Conservation (phyloP, 345 rosid genomes). For the Eucalyptus virginea region DNA sequence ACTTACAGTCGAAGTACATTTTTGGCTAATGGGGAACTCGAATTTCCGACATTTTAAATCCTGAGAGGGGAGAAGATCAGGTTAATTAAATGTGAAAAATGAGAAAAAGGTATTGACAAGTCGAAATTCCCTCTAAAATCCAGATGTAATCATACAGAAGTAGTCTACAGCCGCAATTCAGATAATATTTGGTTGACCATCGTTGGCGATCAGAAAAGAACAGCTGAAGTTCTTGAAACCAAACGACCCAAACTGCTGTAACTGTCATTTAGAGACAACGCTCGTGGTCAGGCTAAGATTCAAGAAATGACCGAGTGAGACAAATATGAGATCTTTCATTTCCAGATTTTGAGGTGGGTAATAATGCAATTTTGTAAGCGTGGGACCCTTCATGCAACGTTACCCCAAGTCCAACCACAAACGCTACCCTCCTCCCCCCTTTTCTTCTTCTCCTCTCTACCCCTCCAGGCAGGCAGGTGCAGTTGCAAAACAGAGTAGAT, state of each 20-base stretch:
- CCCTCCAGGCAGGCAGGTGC: neutral
- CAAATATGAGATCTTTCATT: constrained; percentile 3
- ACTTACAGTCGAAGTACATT: neutral
- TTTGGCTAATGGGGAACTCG: neutral
- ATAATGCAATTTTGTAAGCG: neutral
- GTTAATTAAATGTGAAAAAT: neutral
- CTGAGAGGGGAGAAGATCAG: neutral
- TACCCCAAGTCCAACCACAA: constrained; percentile 36
- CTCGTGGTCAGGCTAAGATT: neutral
- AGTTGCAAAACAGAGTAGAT: neutral
- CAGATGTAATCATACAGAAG: neutral
- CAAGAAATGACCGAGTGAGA: neutral
- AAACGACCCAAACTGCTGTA: neutral
- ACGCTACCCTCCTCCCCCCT: neutral
- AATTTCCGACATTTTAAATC: neutral
- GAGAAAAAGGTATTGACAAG: neutral
- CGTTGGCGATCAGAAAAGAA: neutral
- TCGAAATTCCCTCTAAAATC: neutral
- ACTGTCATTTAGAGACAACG: neutral
- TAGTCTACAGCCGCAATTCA: neutral
- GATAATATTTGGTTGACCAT: neutral
- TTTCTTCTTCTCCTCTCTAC: neutral
- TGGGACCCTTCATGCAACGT: constrained; percentile 28
- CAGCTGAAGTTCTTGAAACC: neutral
- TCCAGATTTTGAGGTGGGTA: neutral